Base-by-base conservation (phyloP, 345 rosid species). In the Euphorbia lathyris region DNA sequence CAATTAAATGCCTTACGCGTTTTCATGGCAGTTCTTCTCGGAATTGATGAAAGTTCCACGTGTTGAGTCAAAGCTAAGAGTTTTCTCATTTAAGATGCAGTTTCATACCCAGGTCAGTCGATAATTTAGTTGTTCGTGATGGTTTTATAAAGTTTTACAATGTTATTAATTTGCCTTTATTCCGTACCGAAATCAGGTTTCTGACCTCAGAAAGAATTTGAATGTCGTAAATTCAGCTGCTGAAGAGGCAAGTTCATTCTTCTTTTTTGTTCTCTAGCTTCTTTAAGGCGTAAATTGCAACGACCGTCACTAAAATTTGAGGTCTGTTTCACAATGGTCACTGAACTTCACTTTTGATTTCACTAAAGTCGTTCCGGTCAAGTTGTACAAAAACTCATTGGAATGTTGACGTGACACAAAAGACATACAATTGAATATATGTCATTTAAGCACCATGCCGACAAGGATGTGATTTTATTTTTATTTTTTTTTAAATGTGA, bases 11-110 rank as follows among this genome's bases (percentile, higher is more conserved):
- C 48, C 52, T 67, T 61, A 36, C 67, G 58, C 58, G 10, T 73
- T 73, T 81, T 73, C 66, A 68, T 80, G 74, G 53, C 81, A 91
- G 97, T 88, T 84, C 78, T 91, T 91, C 87, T 60, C 88, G 57
- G 92, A 91, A 79, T 67, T 88, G 82, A 86, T 88, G 83, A 88
- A 91, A 80, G 92, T 85, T 74, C 97, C 92, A 55, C 87, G 97
- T 45, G 86, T 86, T 13, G 92, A 91, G 82, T 84, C 88, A 58
- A 91, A 91, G 85, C 80, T 91, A 65, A 84, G 95, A 74, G 95
- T 91, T 71, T 87, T 87, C 81, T 87, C 90, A 11, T 91, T 78
- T 82, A 91, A 88, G 80, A 77, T 86, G 36, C 92, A 88, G 71
- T 91, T 91, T 66, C 78, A 72, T 72, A 68, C 86, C 58, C 97